These are phyloP conservation scores for Trichophaea hybrida DNA, from an alignment of 2,329 filamentous ascomycete genomes.

Conservation along the genomic window DNA sequence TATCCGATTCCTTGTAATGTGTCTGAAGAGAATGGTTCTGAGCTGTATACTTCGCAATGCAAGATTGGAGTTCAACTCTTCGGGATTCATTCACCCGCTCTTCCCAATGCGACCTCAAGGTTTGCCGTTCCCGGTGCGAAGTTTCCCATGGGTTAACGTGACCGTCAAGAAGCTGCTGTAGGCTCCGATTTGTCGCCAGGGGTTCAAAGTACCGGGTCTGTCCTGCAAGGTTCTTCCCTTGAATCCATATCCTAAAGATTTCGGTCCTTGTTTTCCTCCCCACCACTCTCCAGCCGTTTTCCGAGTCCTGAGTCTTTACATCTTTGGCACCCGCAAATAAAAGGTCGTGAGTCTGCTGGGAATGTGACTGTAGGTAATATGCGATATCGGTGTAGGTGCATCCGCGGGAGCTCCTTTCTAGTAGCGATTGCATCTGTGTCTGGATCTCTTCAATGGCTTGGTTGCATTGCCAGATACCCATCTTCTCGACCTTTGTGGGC, in stretches of 20 bases:
- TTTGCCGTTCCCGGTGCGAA: neutral
- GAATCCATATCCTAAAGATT: neutral
- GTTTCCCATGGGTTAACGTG: neutral
- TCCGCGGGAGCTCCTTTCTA: neutral
- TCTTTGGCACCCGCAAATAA: neutral
- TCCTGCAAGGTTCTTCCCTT: neutral
- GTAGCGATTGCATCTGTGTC: neutral
- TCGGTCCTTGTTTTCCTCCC: neutral
- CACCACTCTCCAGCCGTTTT: neutral
- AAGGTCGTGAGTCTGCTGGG: neutral
- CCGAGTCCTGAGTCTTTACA: neutral
- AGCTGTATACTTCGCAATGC: neutral
- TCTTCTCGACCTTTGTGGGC: neutral
- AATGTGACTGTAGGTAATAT: neutral
- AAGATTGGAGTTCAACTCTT: neutral
- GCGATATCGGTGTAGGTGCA: neutral
- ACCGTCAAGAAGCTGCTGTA: neutral
- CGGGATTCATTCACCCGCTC: neutral
- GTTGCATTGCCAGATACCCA: neutral
- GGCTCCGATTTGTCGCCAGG: neutral
- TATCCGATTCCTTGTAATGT: conserved; percentile 32
- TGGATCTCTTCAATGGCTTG: neutral
- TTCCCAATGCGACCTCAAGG: neutral
- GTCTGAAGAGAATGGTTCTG: conserved; percentile 18
- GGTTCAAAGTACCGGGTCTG: neutral